A percentile compares a stretch with the other conserved stretches of the same genome.
Conservation (phyloP, 441 rosid genomes). For the Aleurites moluccanus region DNA sequence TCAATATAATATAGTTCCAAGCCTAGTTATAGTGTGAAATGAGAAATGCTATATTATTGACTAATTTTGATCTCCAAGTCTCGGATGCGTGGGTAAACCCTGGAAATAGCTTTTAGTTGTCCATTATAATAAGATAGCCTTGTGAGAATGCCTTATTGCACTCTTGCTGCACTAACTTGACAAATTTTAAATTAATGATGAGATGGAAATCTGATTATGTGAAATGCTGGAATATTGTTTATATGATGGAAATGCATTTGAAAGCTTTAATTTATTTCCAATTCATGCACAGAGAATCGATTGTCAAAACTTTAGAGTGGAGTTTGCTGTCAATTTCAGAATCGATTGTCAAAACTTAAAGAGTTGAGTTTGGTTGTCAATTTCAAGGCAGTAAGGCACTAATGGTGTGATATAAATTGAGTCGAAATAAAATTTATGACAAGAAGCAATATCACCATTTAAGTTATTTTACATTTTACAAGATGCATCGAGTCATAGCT, state of each 20-base stretch:
- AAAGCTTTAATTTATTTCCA: not conserved
- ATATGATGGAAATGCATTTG: not conserved
- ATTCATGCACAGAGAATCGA: not conserved
- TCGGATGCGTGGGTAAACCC: not conserved
- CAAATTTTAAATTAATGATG: not conserved
- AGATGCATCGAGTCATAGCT: too few species aligned
- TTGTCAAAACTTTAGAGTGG: too few species aligned
- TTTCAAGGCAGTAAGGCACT: not conserved
- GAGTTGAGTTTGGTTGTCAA: not conserved
- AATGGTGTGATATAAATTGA: not conserved
- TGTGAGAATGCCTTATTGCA: not conserved
- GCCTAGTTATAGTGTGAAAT: not conserved
- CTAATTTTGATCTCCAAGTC: not conserved
- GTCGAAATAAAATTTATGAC: too few species aligned
- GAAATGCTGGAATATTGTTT: not conserved
- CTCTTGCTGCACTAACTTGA: not conserved
- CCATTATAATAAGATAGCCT: not conserved
- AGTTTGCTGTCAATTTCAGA: too few species aligned
- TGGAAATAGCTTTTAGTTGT: not conserved
- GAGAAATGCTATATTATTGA: not conserved
- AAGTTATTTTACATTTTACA: too few species aligned
- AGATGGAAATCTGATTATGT: not conserved
- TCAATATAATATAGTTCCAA: not conserved
- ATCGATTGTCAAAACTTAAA: too few species aligned
- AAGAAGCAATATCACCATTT: too few species aligned